Percentiles rank a stretch among this genome's conserved stretches.
phyloP scores from a whole-genome alignment of 2,329 filamentous ascomycete species.

The Hymenoscyphus linearis region DNA sequence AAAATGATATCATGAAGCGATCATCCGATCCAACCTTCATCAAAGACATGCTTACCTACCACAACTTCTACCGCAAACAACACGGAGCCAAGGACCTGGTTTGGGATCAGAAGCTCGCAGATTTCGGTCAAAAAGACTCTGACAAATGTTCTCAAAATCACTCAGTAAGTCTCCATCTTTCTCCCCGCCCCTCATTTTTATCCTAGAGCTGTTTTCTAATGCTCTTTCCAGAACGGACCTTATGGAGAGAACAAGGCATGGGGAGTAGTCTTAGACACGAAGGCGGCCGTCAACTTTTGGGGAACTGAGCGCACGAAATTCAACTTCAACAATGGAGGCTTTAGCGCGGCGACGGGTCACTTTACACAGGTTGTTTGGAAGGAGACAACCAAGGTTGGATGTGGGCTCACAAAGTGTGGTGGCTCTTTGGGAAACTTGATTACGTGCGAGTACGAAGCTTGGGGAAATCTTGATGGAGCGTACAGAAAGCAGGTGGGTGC shows the following conservation, averaged over 20 bases:
- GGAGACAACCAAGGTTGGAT: neutral
- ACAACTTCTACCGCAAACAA: slow-evolving; percentile 5
- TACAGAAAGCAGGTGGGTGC: neutral
- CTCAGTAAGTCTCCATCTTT: neutral
- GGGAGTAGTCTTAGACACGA: neutral
- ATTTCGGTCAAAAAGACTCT: neutral
- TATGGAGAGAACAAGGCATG: neutral
- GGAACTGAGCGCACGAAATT: neutral
- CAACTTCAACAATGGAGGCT: slow-evolving; percentile 1
- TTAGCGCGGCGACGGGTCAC: neutral
- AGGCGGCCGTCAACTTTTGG: neutral
- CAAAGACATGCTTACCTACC: neutral
- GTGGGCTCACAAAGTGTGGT: neutral
- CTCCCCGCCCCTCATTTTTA: neutral
- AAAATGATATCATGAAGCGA: neutral
- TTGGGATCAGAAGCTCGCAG: neutral
- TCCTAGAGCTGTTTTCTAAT: neutral
- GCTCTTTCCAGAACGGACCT: neutral
- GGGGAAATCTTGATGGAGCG: neutral
- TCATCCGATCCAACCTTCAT: neutral
- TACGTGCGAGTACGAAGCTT: neutral
- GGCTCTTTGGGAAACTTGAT: neutral
- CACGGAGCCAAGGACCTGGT: neutral
- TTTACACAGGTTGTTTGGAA: slow-evolving; percentile 8
- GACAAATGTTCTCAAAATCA: neutral